Conservation (phyloP, 2,329 filamentous ascomycete genomes). For the Apiospora malaysiana region DNA sequence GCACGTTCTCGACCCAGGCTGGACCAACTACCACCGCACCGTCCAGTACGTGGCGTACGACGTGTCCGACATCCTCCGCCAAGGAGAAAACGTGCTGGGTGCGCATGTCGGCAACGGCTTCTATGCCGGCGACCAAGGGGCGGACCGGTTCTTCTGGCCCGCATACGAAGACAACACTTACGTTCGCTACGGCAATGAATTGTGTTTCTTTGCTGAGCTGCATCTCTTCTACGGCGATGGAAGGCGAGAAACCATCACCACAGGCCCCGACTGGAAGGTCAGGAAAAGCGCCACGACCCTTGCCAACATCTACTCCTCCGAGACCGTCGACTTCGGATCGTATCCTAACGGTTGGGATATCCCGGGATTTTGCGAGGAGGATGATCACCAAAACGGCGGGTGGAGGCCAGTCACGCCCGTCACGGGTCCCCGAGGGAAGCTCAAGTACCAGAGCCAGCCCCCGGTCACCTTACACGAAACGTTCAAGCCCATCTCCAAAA, state of each 20-base stretch:
- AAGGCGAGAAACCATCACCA: conserved; percentile 41
- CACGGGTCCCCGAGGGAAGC: conserved; percentile 45
- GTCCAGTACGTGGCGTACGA: conserved; percentile 52
- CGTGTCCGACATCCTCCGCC: conserved; percentile 40
- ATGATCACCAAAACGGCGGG: conserved; percentile 14
- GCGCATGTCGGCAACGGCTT: conserved; percentile 52
- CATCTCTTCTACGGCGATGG: conserved; percentile 46
- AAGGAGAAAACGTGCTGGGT: conserved; percentile 46
- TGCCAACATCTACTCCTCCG: conserved; percentile 48
- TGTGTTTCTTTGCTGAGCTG: conserved; percentile 48
- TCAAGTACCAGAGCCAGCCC: conserved; percentile 47
- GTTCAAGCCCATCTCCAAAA: conserved; percentile 40
- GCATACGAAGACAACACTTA: conserved; percentile 50
- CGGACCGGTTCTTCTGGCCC: conserved; percentile 48
- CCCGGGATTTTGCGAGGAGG: neutral
- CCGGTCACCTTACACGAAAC: conserved; percentile 45
- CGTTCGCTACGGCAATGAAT: conserved; percentile 44
- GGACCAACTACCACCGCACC: conserved; percentile 47
- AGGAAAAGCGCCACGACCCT: conserved; percentile 46
- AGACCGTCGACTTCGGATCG: conserved; percentile 42
- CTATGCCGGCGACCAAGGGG: conserved; percentile 49
- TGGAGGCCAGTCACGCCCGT: conserved; percentile 45
- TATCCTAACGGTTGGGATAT: conserved; percentile 45
- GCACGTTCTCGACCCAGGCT: conserved; percentile 46
- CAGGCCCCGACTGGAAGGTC: conserved; percentile 45